Conservation (phyloP, 345 rosid species). For the Gossypium turneri region DNA sequence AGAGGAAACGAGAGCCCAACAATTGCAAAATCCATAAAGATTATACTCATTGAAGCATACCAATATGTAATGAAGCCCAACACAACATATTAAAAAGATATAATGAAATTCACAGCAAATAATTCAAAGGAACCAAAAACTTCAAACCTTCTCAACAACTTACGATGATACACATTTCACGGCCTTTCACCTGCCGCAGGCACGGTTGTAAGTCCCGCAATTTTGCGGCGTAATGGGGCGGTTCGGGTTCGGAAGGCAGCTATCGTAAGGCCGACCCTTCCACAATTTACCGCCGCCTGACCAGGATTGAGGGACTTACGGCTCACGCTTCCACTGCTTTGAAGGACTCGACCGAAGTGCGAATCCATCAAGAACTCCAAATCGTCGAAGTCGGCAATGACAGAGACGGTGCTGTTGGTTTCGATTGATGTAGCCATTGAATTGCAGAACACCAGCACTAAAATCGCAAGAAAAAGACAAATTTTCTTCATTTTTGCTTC, state of each 20-base stretch:
- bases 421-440: background rate
- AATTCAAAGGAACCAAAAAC: background rate
- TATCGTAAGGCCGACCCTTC: background rate
- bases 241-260: constrained; percentile 10
- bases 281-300: background rate
- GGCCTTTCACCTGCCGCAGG: background rate
- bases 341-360: constrained; percentile 3
- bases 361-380: constrained; percentile 15
- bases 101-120: background rate
- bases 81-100: background rate
- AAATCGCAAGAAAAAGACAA: background rate
- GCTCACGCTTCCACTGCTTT: background rate
- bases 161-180: background rate
- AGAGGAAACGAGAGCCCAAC: background rate
- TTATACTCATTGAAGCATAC: background rate
- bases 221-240: background rate
- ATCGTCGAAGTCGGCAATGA: background rate
- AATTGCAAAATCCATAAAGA: background rate
- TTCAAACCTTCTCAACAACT: no score
- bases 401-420: background rate
- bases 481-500: background rate
- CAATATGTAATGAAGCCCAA: background rate
- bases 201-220: constrained; percentile 1
- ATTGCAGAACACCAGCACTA: background rate
- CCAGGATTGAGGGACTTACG: background rate